These are phyloP conservation scores for Strombidium stylifer DNA, from an alignment of 73 alveolate species.

Conservation along the genomic window DNA sequence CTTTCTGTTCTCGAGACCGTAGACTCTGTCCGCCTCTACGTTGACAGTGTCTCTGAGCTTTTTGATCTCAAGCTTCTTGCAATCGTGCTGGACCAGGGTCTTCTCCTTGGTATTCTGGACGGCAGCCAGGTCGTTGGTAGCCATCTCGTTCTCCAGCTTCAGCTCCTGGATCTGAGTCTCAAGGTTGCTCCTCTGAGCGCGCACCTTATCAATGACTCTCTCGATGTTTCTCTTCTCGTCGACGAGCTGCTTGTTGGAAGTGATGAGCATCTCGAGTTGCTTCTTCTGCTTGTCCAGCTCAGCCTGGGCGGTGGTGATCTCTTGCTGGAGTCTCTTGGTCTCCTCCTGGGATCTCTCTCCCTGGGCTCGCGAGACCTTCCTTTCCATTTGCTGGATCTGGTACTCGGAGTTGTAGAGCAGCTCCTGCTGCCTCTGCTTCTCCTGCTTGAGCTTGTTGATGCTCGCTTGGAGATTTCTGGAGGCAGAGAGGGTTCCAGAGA, in stretches of 20 bases:
- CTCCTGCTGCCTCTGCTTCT: slow-evolving; percentile 90
- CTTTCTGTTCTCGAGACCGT: slow-evolving; percentile 92
- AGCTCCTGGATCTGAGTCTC: slow-evolving; percentile 90
- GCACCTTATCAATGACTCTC: slow-evolving; percentile 68
- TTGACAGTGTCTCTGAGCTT: slow-evolving; percentile 90
- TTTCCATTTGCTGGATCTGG: slow-evolving; percentile 96
- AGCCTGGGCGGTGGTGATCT: slow-evolving; percentile 78
- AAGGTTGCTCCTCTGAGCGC: slow-evolving; percentile 72
- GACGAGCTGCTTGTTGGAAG: slow-evolving; percentile 69
- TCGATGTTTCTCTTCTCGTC: slow-evolving; percentile 91
- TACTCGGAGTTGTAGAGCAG: slow-evolving; percentile 94
- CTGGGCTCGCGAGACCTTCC: slow-evolving; percentile 88
- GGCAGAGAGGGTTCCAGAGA: slow-evolving; percentile 95
- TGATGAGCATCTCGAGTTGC: slow-evolving; percentile 55
- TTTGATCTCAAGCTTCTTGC: slow-evolving; percentile 97
- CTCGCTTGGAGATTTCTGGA: slow-evolving; percentile 89
- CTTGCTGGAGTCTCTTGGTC: slow-evolving; percentile 80
- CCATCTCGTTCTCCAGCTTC: slow-evolving; percentile 95
- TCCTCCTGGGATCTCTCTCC: slow-evolving; percentile 96
- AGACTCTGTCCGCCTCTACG: slow-evolving; percentile 92
- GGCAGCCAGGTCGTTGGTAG: slow-evolving; percentile 89
- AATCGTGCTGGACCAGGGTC: slow-evolving; percentile 94
- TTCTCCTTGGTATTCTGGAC: slow-evolving; percentile 91
- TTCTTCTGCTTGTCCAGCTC: slow-evolving; percentile 67
- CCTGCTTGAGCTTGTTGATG: slow-evolving; percentile 93